Base-by-base conservation (phyloP, 441 rosid species). In the Arabidopsis hybrid region DNA sequence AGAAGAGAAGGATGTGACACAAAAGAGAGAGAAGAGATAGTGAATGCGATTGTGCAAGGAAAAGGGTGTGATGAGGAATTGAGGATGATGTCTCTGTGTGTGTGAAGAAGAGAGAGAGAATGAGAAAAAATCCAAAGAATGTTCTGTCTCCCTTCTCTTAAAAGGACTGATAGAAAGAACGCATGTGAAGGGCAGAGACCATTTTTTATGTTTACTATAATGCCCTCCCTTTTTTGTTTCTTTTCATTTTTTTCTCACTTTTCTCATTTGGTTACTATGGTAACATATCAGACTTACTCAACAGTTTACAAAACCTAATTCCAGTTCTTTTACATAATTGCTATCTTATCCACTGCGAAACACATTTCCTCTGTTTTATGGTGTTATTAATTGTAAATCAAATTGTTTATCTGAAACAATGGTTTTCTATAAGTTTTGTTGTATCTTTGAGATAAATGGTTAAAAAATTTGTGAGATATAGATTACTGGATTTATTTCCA, bases 131-230 rank as follows among this genome's bases (percentile, higher is more conserved):
- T 71, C 73, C 68, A 78, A 75, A 69, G 79, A 49, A 73, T 78
- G 78, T 78, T 84, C 85, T 84, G 89, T 87, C 84, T 82, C 78
- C 14, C 85, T 61, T 78, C 80, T 77, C 71, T 71, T 45, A 45
- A 76, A 71, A 64, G 82, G 64, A 73, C 71, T 56, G 78, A 76
- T 65, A 74, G 80, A 85, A 81, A 42, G 82, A 72, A 63, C 72
- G 78, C 89, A 84, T 83, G 86, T 88, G 93, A 86, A 71, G 46
- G 71, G 66, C 71, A 43, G 38, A 73, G 61, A 67, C 73, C 67
- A 18, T 64, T 81, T 66, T 70, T 6, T 55, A 1, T 10, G 46
- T 76, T 83, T 79, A 82, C 91, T 1, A 79, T 73, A 79, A 68
- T 81, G 13, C 88, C 91, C 87, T 32, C 45, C 13, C 0, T 12